These are phyloP conservation scores for Xanthoparmelia taractica DNA, from an alignment of 495 filamentous ascomycete genomes.

Conservation along the genomic window DNA sequence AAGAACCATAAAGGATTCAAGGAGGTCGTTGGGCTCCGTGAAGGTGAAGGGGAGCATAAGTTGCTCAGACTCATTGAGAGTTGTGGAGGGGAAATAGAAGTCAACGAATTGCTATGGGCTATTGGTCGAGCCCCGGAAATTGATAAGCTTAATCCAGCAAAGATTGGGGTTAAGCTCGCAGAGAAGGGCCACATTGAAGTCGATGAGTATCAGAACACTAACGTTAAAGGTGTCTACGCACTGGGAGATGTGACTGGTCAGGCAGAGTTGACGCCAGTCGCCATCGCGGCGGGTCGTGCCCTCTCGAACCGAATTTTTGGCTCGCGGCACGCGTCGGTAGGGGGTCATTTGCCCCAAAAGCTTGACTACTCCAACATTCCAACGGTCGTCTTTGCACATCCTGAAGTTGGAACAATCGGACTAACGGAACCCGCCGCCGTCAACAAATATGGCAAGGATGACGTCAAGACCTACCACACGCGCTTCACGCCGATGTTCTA, in stretches of 20 bases:
- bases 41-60: conserved; percentile 45
- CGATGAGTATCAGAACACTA: conserved; percentile 55
- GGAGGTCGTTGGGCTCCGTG: conserved; percentile 54
- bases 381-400: conserved; percentile 54
- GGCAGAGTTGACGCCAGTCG: conserved; percentile 52
- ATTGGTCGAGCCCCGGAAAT: conserved; percentile 55
- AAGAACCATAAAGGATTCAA: conserved; percentile 65
- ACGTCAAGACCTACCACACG: conserved; percentile 52
- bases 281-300: conserved; percentile 53
- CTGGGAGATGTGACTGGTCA: conserved; percentile 55
- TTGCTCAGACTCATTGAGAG: conserved; percentile 43
- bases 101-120: conserved; percentile 58
- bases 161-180: conserved; percentile 46
- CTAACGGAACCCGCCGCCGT: conserved; percentile 51
- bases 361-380: conserved; percentile 53
- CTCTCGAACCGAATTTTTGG: conserved; percentile 53
- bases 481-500: conserved; percentile 53
- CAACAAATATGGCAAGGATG: conserved; percentile 45
- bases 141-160: conserved; percentile 49
- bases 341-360: conserved; percentile 42
- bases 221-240: conserved; percentile 47
- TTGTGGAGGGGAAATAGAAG: conserved; percentile 45
- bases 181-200: conserved; percentile 42
- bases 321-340: conserved; percentile 21
- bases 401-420: conserved; percentile 51